Evolutionary conservation across 2,329 filamentous ascomycete genomes (phyloP), one percentile per base, ranked within the genome.

Genomic region (Blastomyces emzantsi): DNA sequence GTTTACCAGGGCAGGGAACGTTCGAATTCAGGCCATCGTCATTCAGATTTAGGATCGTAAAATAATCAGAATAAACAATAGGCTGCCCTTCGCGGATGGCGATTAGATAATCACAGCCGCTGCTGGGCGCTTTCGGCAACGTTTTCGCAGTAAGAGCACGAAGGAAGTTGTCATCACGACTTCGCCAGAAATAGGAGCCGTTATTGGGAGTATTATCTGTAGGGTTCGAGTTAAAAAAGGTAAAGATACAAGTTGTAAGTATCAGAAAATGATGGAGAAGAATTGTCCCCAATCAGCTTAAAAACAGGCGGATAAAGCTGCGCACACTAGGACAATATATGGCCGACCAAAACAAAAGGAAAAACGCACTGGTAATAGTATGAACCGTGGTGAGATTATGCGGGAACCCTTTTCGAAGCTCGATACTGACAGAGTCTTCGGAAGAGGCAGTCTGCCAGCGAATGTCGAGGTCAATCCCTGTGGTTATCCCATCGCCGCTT

Each of bases 31-130:
- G 33, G 33, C 62, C 64, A 54, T 63, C 62, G 22, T 65, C 64
- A 47, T 61, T 63, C 41, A 49, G 47, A 60, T 66, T 65, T 49
- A 65, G 56, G 36, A 66, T 65, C 13, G 62, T 60, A 56, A 66
- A 66, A 59, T 65, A 66, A 13, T 36, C 57, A 19, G 65, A 66
- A 51, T 62, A 30, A 6, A 56, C 56, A 9, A 33, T 30, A 11
- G 45, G 60, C n/a, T 65, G 25, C 8, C 11, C n/a, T 43, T 64
- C 62, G 13, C 60, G 62, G 52, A 65, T 9, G 5, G 62, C 15
- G 36, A 66, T 64, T 17, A 55, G 58, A 58, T 66, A 66, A 49
- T 65, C 65, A 49, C 64, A 66, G 36, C 62, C 64, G n/a, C 60
- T 66, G 22, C 47, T 60, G 15, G 65, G 64, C 33, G 62, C 64